A percentile compares a stretch with the other conserved stretches of the same genome.
These are phyloP conservation scores for Sugiyamaella lignohabitans DNA, from an alignment of 805 yeast genomes.

Conservation along the genomic window DNA sequence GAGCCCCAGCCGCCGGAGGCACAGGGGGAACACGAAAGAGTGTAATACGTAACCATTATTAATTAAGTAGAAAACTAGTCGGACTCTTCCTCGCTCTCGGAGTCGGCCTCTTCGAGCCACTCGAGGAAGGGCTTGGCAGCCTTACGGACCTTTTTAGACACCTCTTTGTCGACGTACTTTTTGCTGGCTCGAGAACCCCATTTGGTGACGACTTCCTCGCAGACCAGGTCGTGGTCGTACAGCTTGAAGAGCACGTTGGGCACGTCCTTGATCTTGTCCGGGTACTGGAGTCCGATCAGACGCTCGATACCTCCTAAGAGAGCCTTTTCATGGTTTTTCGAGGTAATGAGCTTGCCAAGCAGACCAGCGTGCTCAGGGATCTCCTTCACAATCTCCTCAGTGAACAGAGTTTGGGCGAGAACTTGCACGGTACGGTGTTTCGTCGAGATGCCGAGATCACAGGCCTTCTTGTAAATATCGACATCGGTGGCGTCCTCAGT, in stretches of 20 bases:
- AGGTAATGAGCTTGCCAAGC: slow-evolving; percentile 63
- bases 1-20: slow-evolving; percentile 1
- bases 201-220: slow-evolving; percentile 71
- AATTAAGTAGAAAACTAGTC: too few species aligned
- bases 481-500: slow-evolving; percentile 67
- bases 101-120: slow-evolving; percentile 91
- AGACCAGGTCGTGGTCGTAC: slow-evolving; percentile 75
- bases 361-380: slow-evolving; percentile 75
- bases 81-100: slow-evolving; percentile 54
- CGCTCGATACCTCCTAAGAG: slow-evolving; percentile 95
- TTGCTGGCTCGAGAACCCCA: slow-evolving; percentile 93
- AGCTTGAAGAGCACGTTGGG: slow-evolving; percentile 78
- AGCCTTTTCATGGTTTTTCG: slow-evolving; percentile 64
- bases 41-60: too few species aligned
- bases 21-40: neutral
- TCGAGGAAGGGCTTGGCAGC: slow-evolving; percentile 93
- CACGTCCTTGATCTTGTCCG: slow-evolving; percentile 58
- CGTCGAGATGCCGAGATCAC: slow-evolving; percentile 63
- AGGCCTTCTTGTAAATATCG: slow-evolving; percentile 86
- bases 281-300: slow-evolving; percentile 75
- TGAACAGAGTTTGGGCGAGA: slow-evolving; percentile 79
- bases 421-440: slow-evolving; percentile 81
- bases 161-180: slow-evolving; percentile 88
- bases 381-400: slow-evolving; percentile 63
- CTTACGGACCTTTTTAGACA: slow-evolving; percentile 87